phyloP scores from a whole-genome alignment of 2,329 filamentous ascomycete species.

The Ceratocystis eucalypticola region DNA sequence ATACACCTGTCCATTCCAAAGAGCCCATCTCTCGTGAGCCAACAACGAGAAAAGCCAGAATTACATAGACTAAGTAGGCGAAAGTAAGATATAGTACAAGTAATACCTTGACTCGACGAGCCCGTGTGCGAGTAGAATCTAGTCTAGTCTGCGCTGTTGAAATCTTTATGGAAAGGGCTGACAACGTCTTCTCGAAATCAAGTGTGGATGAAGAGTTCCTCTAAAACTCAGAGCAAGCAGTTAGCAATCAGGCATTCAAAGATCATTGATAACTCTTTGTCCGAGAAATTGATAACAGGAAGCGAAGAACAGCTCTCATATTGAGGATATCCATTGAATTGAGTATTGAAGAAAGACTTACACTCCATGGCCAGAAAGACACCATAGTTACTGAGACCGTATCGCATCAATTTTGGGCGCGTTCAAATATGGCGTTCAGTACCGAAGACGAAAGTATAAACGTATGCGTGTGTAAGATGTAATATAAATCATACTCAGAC shows the following conservation, averaged over 20 bases:
- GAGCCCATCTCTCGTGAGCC: constrained; percentile 67
- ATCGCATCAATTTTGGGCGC: too few relatives aligned
- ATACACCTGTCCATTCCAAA: constrained; percentile 64
- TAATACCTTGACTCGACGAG: constrained; percentile 68
- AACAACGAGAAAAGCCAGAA: constrained; percentile 71
- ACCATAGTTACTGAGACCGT: constrained; percentile 44
- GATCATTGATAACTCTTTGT: neutral
- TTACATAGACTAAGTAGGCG: constrained; percentile 73
- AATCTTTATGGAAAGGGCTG: constrained; percentile 71
- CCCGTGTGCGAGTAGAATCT: constrained; percentile 56
- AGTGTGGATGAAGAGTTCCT: constrained; percentile 69
- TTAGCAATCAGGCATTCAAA: neutral
- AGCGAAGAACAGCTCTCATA: neutral
- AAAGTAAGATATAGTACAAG: constrained; percentile 86
- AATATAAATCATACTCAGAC: neutral
- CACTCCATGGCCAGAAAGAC: constrained; percentile 75
- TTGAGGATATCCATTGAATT: neutral
- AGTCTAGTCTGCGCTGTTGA: constrained; percentile 57
- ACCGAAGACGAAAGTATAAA: too few relatives aligned
- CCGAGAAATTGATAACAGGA: too few relatives aligned
- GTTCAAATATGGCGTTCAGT: too few relatives aligned
- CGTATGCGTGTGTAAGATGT: neutral
- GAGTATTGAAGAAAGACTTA: constrained; percentile 28
- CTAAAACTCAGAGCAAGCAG: constrained; percentile 31
- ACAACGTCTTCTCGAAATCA: constrained; percentile 83